phyloP scores from a whole-genome alignment of 169 alveolate genomes.

The Cryptosporidium ryanae region DNA sequence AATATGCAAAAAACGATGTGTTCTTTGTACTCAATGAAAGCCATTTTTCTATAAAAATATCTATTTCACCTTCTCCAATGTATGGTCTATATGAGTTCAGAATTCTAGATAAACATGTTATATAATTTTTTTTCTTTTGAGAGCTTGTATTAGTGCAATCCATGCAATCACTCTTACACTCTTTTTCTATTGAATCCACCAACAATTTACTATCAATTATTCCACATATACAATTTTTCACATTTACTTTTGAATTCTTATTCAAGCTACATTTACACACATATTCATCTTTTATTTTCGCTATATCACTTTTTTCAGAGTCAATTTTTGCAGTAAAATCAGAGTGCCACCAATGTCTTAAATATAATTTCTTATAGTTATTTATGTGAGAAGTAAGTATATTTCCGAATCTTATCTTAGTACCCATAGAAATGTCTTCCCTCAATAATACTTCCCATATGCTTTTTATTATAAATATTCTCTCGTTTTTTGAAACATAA shows the following conservation, averaged over 20 bases:
- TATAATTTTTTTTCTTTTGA: slow-evolving; percentile 19
- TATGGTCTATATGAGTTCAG: slow-evolving; percentile 42
- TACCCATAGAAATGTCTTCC: slow-evolving; percentile 2
- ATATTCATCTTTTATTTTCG: neutral
- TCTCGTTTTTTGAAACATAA: slow-evolving; percentile 9
- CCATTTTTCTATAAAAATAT: slow-evolving; percentile 22
- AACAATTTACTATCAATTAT: slow-evolving; percentile 21
- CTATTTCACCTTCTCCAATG: slow-evolving; percentile 17
- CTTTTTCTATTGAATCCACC: slow-evolving; percentile 12
- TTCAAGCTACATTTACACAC: neutral
- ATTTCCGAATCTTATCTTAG: slow-evolving; percentile 30
- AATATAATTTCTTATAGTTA: slow-evolving; percentile 46
- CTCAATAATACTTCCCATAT: slow-evolving; percentile 15
- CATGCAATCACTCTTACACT: slow-evolving; percentile 36
- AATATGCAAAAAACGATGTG: slow-evolving; percentile 44
- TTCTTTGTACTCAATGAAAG: slow-evolving; percentile 18
- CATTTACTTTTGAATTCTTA: neutral
- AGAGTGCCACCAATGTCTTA: slow-evolving; percentile 57
- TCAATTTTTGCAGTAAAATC: slow-evolving; percentile 10
- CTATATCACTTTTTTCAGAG: neutral
- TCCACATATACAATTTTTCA: slow-evolving; percentile 40
- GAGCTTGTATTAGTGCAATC: slow-evolving; percentile 11
- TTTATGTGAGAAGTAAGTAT: slow-evolving; percentile 40
- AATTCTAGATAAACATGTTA: slow-evolving; percentile 30
- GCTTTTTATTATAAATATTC: slow-evolving; percentile 22